These are phyloP conservation scores for Xylariomycetidae sp. DNA, from an alignment of 2,329 filamentous ascomycete genomes.

Conservation along the genomic window DNA sequence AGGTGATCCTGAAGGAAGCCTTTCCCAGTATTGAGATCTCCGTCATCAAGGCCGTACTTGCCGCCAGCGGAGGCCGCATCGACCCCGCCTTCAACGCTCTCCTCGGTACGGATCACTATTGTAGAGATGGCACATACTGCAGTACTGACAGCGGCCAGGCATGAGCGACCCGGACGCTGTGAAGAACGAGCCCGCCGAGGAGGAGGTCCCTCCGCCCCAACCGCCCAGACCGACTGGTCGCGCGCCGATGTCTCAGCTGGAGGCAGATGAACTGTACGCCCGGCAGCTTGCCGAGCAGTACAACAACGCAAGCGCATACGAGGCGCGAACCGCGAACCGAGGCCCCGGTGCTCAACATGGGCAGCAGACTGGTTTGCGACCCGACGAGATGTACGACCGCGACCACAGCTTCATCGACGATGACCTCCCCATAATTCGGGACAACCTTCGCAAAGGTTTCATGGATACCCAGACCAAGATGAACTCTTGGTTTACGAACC, in stretches of 20 bases:
- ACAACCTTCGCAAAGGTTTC: slow-evolving; percentile 92
- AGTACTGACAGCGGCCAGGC: slow-evolving; percentile 37
- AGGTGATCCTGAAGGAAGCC: slow-evolving; percentile 84
- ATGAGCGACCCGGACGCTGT: slow-evolving; percentile 74
- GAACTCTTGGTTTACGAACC: slow-evolving; percentile 83
- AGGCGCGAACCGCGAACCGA: slow-evolving; percentile 47
- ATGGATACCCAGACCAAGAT: slow-evolving; percentile 88
- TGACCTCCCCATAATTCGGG: slow-evolving; percentile 85
- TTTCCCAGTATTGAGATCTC: slow-evolving; percentile 77
- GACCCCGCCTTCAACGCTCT: slow-evolving; percentile 95
- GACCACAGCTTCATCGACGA: slow-evolving; percentile 95
- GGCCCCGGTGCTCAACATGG: slow-evolving; percentile 30
- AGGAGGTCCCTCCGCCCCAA: slow-evolving; percentile 61
- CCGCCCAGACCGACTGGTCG: slow-evolving; percentile 68
- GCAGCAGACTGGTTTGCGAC: slow-evolving; percentile 46
- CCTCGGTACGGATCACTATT: slow-evolving; percentile 71
- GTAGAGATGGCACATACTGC: too few relatives aligned
- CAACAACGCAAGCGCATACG: slow-evolving; percentile 56
- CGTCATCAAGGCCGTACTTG: slow-evolving; percentile 82
- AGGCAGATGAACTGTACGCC: slow-evolving; percentile 86
- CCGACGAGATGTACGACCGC: slow-evolving; percentile 55
- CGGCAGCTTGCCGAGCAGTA: slow-evolving; percentile 91
- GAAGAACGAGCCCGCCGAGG: slow-evolving; percentile 46
- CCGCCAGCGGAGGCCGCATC: slow-evolving; percentile 78
- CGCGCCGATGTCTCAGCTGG: slow-evolving; percentile 69